Evolutionary conservation across 768 basidiomycete genomes (phyloP).

Genomic region (Phanerochaete sordida): DNA sequence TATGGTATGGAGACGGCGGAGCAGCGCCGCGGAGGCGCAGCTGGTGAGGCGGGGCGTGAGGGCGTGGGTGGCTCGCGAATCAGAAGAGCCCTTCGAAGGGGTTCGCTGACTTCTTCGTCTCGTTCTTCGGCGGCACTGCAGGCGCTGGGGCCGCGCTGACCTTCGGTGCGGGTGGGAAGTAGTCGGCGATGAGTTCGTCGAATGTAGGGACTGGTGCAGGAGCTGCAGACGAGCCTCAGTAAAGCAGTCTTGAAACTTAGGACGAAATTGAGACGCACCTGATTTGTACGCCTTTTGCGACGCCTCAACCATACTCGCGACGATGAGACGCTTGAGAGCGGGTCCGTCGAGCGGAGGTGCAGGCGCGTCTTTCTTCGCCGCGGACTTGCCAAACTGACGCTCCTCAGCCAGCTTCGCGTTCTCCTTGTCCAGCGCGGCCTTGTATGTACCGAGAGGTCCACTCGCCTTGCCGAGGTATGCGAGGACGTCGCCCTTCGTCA

Average conservation of each 20-base stretch:
- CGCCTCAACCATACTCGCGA: slow-evolving; percentile 52
- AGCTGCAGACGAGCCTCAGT: slow-evolving; percentile 26
- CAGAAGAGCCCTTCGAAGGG: slow-evolving; percentile 18
- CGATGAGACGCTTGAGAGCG: slow-evolving; percentile 62
- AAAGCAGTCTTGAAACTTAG: not conserved
- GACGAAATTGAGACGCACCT: slow-evolving; percentile 30
- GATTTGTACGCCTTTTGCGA: slow-evolving; percentile 48
- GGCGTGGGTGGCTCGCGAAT: not conserved
- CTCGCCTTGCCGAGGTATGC: slow-evolving; percentile 82
- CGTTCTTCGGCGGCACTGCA: slow-evolving; percentile 12
- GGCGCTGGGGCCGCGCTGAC: slow-evolving; percentile 12
- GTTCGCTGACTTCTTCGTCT: slow-evolving; percentile 15
- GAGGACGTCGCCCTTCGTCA: slow-evolving; percentile 95
- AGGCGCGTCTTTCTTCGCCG: slow-evolving; percentile 11
- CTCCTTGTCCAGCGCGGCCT: slow-evolving; percentile 33
- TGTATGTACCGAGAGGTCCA: slow-evolving; percentile 71
- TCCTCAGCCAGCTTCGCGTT: slow-evolving; percentile 36
- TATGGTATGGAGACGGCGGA: no score
- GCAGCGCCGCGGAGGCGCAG: no score
- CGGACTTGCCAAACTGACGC: not conserved
- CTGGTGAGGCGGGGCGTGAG: no score
- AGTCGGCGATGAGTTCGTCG: slow-evolving; percentile 73
- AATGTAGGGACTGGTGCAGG: slow-evolving; percentile 50
- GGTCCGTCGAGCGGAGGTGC: slow-evolving; percentile 56
- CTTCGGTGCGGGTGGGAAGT: slow-evolving; percentile 42